Evolutionary conservation across 1,139 yeast species (phyloP).

Genomic region (Saccharomycopsis hybrid): DNA sequence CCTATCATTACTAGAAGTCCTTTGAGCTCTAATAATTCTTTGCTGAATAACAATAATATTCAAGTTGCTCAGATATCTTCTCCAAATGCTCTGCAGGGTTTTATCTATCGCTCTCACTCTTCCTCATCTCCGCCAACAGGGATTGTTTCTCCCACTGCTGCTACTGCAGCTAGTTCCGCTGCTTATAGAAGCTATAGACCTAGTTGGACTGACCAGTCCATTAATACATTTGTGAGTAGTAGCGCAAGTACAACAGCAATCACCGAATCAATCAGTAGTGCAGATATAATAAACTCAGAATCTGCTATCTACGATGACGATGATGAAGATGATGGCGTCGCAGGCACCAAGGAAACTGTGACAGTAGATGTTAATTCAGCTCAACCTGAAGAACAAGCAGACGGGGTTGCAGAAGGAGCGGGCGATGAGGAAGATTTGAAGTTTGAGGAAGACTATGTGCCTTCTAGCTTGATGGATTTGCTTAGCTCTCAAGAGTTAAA

Average conservation of each 20-base stretch:
- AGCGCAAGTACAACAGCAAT: not conserved
- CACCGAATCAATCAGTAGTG: not conserved
- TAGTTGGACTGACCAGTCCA: not conserved
- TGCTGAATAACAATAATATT: not conserved
- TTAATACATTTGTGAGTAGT: too few species aligned
- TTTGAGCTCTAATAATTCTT: not conserved
- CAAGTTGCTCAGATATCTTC: not conserved
- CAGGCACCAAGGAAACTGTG: too few species aligned
- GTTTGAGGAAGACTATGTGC: slow-evolving; percentile 69
- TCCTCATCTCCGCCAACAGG: too few species aligned
- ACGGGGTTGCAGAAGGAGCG: too few species aligned
- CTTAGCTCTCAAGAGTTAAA: slow-evolving; percentile 72
- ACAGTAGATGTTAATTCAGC: too few species aligned
- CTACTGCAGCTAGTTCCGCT: too few species aligned
- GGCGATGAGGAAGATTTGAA: slow-evolving; percentile 33
- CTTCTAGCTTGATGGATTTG: slow-evolving; percentile 64
- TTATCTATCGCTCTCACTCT: too few species aligned
- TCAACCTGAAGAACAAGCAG: too few species aligned
- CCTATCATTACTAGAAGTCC: too few species aligned
- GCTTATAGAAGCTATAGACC: too few species aligned
- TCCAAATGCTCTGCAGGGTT: too few species aligned
- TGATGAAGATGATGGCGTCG: slow-evolving; percentile 2
- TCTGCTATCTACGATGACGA: slow-evolving; percentile 10
- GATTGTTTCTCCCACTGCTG: too few species aligned
- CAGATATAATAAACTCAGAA: not conserved